Base-by-base conservation (phyloP, 2,329 filamentous ascomycete genomes). In the Verticillium alfalfae region DNA sequence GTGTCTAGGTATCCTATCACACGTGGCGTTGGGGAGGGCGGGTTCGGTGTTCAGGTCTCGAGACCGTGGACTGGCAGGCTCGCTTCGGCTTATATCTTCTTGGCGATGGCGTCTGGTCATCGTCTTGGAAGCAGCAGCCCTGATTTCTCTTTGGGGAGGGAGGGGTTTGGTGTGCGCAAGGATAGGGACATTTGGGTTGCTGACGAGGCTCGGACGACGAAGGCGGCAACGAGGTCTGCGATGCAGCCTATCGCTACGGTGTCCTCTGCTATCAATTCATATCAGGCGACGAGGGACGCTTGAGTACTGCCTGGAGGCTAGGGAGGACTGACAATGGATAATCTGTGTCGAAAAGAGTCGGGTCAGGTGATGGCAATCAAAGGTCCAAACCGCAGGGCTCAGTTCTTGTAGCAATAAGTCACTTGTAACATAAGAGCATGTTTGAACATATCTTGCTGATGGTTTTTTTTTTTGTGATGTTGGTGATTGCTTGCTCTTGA, bases 1-100 rank as follows among this genome's bases (percentile, higher is more conserved):
- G 87, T 70, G 85, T 95, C 64, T 85, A 39, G 37, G 34, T 9
- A 57, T 15, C 13, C 31, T n/a, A n/a, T 37, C n/a, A 36, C 34
- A 38, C 15, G 34, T 38, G n/a, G 34, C 16, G n/a, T 37, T 38
- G 34, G 38, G 18, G 45, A 18, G 26, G 26, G 26, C 4, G 26
- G 5, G 5, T 31, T 31, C 26, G 26, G 26, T 31, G 18, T 4
- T 18, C 18, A 52, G 45, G 45, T 18, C 45, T 18, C 9, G 36
- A 37, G 36, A 7, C 36, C 8, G 45, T 18, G 45, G 8, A 12
- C 18, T 12, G 18, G 45, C 45, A 13, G 45, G 45, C 7, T 12
- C 8, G 10, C 13, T 3, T 15, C 2, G 6, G 39, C n/a, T 15
- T 15, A 7, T 26, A 18, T 12, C 16, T 45, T 45, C 39, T 45